Evolutionary conservation across 441 rosid species (phyloP), one percentile per base, ranked within the genome.

Genomic region (Adansonia gregorii): DNA sequence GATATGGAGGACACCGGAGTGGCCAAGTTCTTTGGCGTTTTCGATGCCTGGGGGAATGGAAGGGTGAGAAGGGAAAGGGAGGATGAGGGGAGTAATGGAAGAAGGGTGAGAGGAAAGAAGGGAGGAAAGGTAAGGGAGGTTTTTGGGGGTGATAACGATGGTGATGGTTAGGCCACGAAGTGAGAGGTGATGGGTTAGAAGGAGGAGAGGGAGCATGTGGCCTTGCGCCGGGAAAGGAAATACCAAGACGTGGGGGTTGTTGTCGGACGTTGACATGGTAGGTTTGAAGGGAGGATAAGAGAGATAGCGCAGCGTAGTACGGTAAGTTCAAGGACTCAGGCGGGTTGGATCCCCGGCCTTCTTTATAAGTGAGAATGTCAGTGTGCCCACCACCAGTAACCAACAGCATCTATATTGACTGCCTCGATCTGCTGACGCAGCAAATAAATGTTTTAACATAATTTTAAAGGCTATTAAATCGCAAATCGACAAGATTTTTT

Each of bases 91-190:
- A 78, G 76, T 45, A 80, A 75, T 67, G n/a, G 78, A 12, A 10
- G 86, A 43, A 0, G 74, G 71, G 77, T 84, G 84, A 12, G 71
- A 65, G 49, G 83, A 78, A 68, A 66, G 82, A 63, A 88, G 83
- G 0, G 87, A 80, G 11, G 78, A 56, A 31, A 92, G 87, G 67
- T 85, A 77, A 19, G 80, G 77, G 24, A 75, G 79, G 81, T 74
- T 85, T 20, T 66, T 20, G 4, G 90, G 85, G 51, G 89, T 87
- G 81, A 89, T 55, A 24, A 84, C 43, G 45, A 87, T 31, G 11
- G 92, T 90, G 74, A 88, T 73, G 46, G 72, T 72, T 58, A 83
- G 74, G 82, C 92, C 91, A 22, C 83, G 88, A 83, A 31, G 8
- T 77, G 85, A 84, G 4, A 90, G 77, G 17, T 82, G 84, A 54